A percentile compares a stretch with the other conserved stretches of the same genome.
These are phyloP conservation scores for Oryza rufipogon DNA, from an alignment of 176 grass and related monocot species.

Conservation along the genomic window DNA sequence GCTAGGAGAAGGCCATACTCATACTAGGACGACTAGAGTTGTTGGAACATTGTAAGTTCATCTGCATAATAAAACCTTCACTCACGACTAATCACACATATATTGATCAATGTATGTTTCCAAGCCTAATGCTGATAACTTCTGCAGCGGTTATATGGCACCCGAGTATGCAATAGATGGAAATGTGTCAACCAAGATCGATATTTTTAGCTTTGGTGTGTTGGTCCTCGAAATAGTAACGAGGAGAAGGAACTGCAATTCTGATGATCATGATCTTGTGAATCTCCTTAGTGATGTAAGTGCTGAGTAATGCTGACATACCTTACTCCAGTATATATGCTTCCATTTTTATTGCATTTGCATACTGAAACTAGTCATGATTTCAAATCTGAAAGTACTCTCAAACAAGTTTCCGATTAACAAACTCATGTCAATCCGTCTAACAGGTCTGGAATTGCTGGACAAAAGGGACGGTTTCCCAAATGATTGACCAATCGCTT, in stretches of 20 bases:
- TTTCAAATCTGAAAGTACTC: neutral
- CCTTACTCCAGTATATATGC: neutral
- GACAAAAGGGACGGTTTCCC: slow-evolving; percentile 25
- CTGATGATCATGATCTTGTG: neutral
- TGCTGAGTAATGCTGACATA: neutral
- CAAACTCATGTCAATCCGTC: neutral
- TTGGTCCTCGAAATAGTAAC: slow-evolving; percentile 38
- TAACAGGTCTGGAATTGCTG: slow-evolving; percentile 38
- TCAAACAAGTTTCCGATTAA: neutral
- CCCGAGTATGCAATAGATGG: slow-evolving; percentile 26
- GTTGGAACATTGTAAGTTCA: neutral
- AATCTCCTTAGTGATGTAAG: slow-evolving; percentile 34
- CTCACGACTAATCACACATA: neutral
- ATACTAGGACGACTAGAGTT: neutral
- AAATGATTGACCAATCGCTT: slow-evolving; percentile 31
- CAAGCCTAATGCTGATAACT: neutral
- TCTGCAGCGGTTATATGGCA: slow-evolving; percentile 33
- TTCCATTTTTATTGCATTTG: neutral
- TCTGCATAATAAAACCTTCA: neutral
- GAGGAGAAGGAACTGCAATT: slow-evolving; percentile 17
- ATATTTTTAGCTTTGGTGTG: slow-evolving; percentile 46
- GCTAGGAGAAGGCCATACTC: neutral
- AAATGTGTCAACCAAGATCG: slow-evolving; percentile 36
- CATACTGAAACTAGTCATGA: neutral
- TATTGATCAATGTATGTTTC: neutral